These are phyloP conservation scores for Marchantia polymorpha DNA, from an alignment of 225 moss, liverwort and hornwort species.

Conservation along the genomic window DNA sequence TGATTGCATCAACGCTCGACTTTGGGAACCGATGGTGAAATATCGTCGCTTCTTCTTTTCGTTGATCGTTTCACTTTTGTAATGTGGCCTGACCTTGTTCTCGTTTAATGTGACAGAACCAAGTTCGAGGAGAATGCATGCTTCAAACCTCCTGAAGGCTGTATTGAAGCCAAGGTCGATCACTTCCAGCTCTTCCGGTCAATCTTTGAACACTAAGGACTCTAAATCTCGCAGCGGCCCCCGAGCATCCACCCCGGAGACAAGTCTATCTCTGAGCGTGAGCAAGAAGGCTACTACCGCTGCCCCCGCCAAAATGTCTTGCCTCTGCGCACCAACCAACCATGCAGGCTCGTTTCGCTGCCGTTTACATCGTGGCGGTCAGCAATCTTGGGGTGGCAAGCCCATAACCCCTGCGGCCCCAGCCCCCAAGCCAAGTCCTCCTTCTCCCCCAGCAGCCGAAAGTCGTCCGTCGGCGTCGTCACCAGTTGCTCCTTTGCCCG, in stretches of 20 bases:
- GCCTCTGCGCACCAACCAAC: conserved; percentile 72
- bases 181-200: conserved; percentile 34
- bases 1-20: too few species aligned
- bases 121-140: conserved; percentile 56
- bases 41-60: too few species aligned
- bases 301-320: conserved; percentile 59
- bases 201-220: conserved; percentile 27
- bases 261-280: conserved; percentile 23
- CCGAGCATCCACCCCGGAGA: conserved; percentile 14
- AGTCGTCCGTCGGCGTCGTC: neutral
- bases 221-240: conserved; percentile 25
- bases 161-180: conserved; percentile 69
- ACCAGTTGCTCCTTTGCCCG: neutral
- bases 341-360: conserved; percentile 88
- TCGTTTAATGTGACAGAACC: conserved; percentile 4
- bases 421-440: neutral
- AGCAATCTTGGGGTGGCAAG: conserved; percentile 47
- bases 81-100: neutral
- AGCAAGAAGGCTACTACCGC: conserved; percentile 26
- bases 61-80: too few species aligned
- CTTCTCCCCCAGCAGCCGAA: neutral
- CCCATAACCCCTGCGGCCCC: conserved; percentile 18
- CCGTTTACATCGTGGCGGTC: conserved; percentile 60
- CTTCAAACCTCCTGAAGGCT: conserved; percentile 77
- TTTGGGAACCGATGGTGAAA: too few species aligned